phyloP scores from a whole-genome alignment of 2,329 filamentous ascomycete genomes.

The Beauveria brongniartii region DNA sequence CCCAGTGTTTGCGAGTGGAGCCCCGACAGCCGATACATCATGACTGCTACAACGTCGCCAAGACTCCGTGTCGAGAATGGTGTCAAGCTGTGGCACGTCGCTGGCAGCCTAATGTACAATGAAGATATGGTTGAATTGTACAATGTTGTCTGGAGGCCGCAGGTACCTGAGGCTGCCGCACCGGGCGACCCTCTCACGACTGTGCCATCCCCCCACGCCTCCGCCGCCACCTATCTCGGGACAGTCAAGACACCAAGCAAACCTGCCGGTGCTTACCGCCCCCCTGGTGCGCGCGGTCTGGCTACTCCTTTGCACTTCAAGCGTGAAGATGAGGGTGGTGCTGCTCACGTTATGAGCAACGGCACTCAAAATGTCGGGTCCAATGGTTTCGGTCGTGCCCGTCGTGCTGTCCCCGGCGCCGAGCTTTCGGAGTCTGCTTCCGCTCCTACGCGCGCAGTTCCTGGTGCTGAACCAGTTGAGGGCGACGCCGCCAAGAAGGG shows the following conservation, averaged over 20 bases:
- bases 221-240: constrained; percentile 72
- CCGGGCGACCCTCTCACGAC: constrained; percentile 64
- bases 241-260: constrained; percentile 93
- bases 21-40: constrained; percentile 87
- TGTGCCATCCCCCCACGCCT: constrained; percentile 71
- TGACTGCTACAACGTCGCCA: constrained; percentile 96
- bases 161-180: constrained; percentile 50
- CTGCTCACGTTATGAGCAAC: constrained; percentile 74
- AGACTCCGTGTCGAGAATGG: constrained; percentile 95
- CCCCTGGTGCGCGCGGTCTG: constrained; percentile 83
- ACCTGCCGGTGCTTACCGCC: constrained; percentile 92
- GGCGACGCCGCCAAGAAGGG: constrained; percentile 81
- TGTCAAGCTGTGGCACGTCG: constrained; percentile 88
- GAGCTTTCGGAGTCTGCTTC: constrained; percentile 61
- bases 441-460: constrained; percentile 60
- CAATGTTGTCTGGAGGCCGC: constrained; percentile 80
- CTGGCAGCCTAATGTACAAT: constrained; percentile 84
- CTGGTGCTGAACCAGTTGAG: constrained; percentile 53
- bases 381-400: constrained; percentile 72
- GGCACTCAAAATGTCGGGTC: constrained; percentile 61
- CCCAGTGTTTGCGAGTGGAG: constrained; percentile 97
- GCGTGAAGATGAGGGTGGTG: constrained; percentile 92
- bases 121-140: constrained; percentile 94
- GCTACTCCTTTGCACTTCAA: constrained; percentile 91
- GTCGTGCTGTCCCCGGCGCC: constrained; percentile 79